Conservation (phyloP, 108 stramenopile genomes). For the Pseudonitzschia pungens region DNA sequence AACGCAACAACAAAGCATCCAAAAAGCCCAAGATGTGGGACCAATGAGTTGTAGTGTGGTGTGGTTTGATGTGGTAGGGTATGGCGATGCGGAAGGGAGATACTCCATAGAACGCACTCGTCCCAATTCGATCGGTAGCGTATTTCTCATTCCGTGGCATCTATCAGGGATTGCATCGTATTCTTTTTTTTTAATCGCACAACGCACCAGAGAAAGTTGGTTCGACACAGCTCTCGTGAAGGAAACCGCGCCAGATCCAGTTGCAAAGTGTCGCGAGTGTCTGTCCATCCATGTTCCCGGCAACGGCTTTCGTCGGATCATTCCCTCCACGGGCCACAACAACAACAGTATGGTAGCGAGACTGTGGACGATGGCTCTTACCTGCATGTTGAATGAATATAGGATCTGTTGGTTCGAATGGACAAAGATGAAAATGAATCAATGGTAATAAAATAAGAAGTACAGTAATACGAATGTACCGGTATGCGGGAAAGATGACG, state of each 20-base stretch:
- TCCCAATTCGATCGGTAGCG: not conserved
- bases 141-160: not conserved
- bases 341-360: not conserved
- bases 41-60: not conserved
- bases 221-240: too few relatives aligned
- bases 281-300: not conserved
- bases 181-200: too few relatives aligned
- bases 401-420: not conserved
- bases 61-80: not conserved
- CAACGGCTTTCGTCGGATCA: not conserved
- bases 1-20: not conserved
- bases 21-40: not conserved
- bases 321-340: not conserved
- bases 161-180: too few relatives aligned
- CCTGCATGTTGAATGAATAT: slow-evolving; percentile 2
- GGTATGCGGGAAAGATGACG: not conserved
- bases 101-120: not conserved
- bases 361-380: not conserved
- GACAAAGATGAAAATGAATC: too few relatives aligned
- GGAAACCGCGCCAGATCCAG: too few relatives aligned
- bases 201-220: too few relatives aligned
- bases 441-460: too few relatives aligned
- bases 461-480: too few relatives aligned
- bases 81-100: not conserved
- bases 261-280: not conserved